Evolutionary conservation across 2,329 filamentous ascomycete species (phyloP).

Genomic region (Verticillium albo-atrum): DNA sequence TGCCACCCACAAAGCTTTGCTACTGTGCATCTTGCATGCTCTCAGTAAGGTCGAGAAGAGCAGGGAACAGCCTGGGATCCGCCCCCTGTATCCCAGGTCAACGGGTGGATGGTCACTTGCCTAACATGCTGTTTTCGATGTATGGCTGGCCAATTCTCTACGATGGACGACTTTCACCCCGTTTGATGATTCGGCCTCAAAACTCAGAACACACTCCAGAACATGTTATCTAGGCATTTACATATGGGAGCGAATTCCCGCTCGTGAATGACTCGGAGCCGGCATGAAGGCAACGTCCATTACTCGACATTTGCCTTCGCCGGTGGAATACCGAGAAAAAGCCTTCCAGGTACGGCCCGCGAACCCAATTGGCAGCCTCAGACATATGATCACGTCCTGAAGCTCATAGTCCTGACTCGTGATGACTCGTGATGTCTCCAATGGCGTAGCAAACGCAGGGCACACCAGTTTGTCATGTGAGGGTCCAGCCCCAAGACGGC

Average conservation of each 20-base stretch:
- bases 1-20: neutral
- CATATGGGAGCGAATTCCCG: too few relatives aligned
- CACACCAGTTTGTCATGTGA: neutral
- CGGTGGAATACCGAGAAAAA: neutral
- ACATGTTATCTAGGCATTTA: too few relatives aligned
- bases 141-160: neutral
- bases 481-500: neutral
- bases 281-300: neutral
- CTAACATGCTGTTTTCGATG: neutral
- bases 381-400: neutral
- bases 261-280: too few relatives aligned
- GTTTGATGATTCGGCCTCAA: neutral
- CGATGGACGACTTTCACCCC: neutral
- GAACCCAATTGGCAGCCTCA: neutral
- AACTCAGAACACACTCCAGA: too few relatives aligned
- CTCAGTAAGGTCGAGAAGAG: neutral
- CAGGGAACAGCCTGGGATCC: neutral
- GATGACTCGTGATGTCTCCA: neutral
- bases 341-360: neutral
- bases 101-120: neutral
- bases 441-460: neutral
- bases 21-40: neutral
- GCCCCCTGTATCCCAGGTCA: neutral
- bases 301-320: neutral
- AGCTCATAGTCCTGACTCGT: neutral